Percentiles rank a stretch among this genome's conserved stretches.
Evolutionary conservation across 2,329 filamentous ascomycete species (phyloP).

Genomic region (Gnomoniopsis sp.): DNA sequence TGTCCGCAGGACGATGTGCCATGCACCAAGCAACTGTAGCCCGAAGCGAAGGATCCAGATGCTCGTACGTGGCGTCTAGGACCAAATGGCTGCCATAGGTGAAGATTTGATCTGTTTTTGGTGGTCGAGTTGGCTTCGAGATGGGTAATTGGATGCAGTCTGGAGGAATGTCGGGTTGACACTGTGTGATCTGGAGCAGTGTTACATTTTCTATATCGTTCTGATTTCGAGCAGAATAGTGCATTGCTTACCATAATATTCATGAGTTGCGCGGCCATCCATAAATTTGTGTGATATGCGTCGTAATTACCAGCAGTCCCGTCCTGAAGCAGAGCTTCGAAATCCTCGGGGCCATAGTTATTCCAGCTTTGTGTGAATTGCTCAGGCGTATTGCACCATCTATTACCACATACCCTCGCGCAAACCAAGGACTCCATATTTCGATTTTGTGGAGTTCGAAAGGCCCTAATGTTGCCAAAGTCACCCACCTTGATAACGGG

Average conservation of each 20-base stretch:
- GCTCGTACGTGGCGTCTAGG: not conserved
- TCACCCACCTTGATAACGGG: constrained; percentile 1
- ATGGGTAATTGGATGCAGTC: not conserved
- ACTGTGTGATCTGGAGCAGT: not conserved
- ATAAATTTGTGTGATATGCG: no score
- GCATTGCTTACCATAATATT: constrained; percentile 1
- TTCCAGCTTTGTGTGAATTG: not conserved
- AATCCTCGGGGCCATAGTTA: not conserved
- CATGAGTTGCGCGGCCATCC: constrained; percentile 2
- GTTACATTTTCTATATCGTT: no score
- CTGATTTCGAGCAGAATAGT: no score
- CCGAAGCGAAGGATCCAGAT: not conserved
- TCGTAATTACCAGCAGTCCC: not conserved
- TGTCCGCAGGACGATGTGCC: not conserved
- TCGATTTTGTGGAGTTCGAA: no score
- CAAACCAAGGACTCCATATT: no score
- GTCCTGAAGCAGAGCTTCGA: not conserved
- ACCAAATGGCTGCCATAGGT: not conserved
- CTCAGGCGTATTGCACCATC: constrained; percentile 2
- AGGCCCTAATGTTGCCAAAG: not conserved
- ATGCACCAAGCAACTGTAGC: constrained; percentile 3
- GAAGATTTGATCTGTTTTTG: not conserved
- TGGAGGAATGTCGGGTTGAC: not conserved
- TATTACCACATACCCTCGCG: not conserved
- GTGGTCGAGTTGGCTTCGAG: not conserved